Base-by-base conservation (phyloP, 1,139 yeast genomes). In the Groenewaldozyma sp. region DNA sequence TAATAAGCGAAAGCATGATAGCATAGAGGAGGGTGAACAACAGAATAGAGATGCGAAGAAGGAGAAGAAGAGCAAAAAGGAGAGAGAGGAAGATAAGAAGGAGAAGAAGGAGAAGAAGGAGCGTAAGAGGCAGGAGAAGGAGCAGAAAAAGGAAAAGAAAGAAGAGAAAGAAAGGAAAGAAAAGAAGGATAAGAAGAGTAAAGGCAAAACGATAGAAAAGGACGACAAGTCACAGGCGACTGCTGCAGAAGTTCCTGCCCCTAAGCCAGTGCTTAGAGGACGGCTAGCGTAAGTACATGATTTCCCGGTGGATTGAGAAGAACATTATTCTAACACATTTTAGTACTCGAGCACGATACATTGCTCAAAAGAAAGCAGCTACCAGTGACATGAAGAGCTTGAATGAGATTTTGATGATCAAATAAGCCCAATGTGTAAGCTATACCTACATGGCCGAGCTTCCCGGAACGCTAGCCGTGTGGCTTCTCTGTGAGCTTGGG, bases 351-450 rank as follows among this genome's bases (percentile, higher is more conserved):
- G 79, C 94, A 14, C 78, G 76, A 57, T 87, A 86, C 79, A 87
- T 88, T 43, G 79, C 73, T 48, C 94, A 86, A 56, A 88, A 88
- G 58, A 72, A 91, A 53, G 94, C 94, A 5, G 87, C 96, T 1
- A 87, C 88, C 0, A 75, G 82, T 78, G 96, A 88, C 58, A 72
- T 82, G 11, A 79, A 84, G 57, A 87, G 95, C 19, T 71, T 88
- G 46, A 86, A 84, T 52, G 97, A 88, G 60, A 88, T 88, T 44
- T 82, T 88, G 58, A 88, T 88, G 97, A 76, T 84, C 32, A 39
- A 27, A 28, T 24, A 29, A 6, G 29, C 24, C 22, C 14, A 17
- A 10, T 16, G 22, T 26, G 16, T 16, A 7, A 14, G 16, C 18
- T 21, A 28, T 17, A 18, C 34, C 34, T 29, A 24, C 28, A 34